Conservation (phyloP, 2,329 filamentous ascomycete species). For the Cadophora luteo-olivacea region DNA sequence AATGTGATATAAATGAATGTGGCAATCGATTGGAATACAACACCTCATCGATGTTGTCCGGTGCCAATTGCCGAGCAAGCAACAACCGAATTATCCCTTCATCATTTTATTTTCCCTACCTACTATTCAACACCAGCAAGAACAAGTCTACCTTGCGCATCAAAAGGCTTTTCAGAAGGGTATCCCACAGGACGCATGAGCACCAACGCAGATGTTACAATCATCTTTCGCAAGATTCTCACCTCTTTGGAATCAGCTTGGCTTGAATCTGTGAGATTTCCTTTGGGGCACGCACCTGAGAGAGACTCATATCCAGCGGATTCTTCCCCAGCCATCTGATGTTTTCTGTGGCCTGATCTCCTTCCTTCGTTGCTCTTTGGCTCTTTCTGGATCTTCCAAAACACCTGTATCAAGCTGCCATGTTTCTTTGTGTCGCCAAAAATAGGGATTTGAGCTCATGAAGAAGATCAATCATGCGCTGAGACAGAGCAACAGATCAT, state of each 20-base stretch:
- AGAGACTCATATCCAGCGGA: background rate
- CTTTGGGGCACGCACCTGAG: background rate
- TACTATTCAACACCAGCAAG: too few species aligned
- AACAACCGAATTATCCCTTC: too few species aligned
- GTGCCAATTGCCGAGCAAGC: too few species aligned
- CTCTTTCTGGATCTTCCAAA: background rate
- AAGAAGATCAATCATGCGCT: constrained; percentile 6
- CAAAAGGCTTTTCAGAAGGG: background rate
- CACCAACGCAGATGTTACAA: background rate
- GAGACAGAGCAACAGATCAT: constrained; percentile 8
- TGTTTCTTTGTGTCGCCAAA: constrained; percentile 2
- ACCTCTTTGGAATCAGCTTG: background rate
- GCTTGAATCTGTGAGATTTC: background rate
- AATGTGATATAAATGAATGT: too few species aligned
- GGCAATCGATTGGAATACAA: too few species aligned
- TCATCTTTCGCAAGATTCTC: background rate
- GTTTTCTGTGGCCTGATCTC: background rate
- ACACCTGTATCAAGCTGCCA: constrained; percentile 9
- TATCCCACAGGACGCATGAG: background rate
- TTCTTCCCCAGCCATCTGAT: constrained; percentile 5
- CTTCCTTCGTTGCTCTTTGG: background rate
- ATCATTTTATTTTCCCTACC: too few species aligned
- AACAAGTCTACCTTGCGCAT: background rate
- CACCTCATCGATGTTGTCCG: too few species aligned
- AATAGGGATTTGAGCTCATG: background rate